Evolutionary conservation across 768 basidiomycete species (phyloP).

Genomic region (Phylloporus sp.): DNA sequence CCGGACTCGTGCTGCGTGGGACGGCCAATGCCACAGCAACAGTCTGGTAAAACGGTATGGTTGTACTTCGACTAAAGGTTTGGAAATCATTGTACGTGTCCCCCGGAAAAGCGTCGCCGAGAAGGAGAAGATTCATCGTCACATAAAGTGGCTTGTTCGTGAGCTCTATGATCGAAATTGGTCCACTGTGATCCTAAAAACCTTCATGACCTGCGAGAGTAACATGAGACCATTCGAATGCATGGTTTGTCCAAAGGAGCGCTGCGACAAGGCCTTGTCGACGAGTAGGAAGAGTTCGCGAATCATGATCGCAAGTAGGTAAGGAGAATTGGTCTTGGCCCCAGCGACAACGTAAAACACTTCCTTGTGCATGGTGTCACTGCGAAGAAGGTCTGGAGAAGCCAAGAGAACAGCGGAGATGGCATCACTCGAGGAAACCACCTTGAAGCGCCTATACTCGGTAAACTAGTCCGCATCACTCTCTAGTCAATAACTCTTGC

Average conservation of each 20-base stretch:
- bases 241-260: slow-evolving; percentile 8
- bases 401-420: slow-evolving; percentile 11
- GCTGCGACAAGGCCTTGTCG: slow-evolving; percentile 16
- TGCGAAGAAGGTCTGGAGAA: slow-evolving; percentile 3
- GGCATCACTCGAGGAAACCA: slow-evolving; percentile 12
- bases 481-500: neutral
- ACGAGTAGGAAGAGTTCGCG: slow-evolving; percentile 18
- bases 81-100: slow-evolving; percentile 21
- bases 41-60: slow-evolving; percentile 14
- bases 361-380: slow-evolving; percentile 6
- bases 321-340: neutral
- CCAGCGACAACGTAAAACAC: slow-evolving; percentile 15
- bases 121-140: slow-evolving; percentile 14
- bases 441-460: slow-evolving; percentile 7
- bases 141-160: slow-evolving; percentile 15
- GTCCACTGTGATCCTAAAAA: neutral
- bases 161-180: slow-evolving; percentile 15
- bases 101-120: slow-evolving; percentile 17
- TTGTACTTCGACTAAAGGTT: slow-evolving; percentile 13
- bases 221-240: slow-evolving; percentile 8
- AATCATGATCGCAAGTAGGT: slow-evolving; percentile 16
- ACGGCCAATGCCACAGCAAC: slow-evolving; percentile 11
- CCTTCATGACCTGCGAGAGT: slow-evolving; percentile 8
- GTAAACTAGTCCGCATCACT: slow-evolving; percentile 12
- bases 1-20: slow-evolving; percentile 10